These are phyloP conservation scores for Trametopsis cervina DNA, from an alignment of 768 basidiomycete species.

Conservation along the genomic window DNA sequence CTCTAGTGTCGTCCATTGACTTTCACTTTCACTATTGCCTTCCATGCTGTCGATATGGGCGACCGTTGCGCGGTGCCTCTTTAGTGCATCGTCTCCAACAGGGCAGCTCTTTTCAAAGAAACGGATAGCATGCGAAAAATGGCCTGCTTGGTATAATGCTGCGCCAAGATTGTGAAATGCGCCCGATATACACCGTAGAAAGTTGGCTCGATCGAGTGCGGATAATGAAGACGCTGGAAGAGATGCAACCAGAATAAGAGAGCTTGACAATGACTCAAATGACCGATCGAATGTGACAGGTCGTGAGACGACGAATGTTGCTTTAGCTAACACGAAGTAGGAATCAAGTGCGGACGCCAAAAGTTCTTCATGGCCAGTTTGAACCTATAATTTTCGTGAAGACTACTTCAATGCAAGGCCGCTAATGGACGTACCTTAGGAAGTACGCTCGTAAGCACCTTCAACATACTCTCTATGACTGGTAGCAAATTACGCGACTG, in stretches of 20 bases:
- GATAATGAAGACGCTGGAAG: neutral
- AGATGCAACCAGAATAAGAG: slow-evolving; percentile 23
- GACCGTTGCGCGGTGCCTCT: slow-evolving; percentile 10
- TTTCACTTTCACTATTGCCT: slow-evolving; percentile 21
- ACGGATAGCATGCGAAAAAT: slow-evolving; percentile 55
- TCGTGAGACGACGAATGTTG: slow-evolving; percentile 31
- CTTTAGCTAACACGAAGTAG: slow-evolving; percentile 46
- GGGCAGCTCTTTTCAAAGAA: slow-evolving; percentile 60
- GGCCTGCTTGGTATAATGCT: slow-evolving; percentile 57
- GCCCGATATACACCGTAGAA: slow-evolving; percentile 62
- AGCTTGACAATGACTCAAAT: slow-evolving; percentile 41
- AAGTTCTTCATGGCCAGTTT: slow-evolving; percentile 27
- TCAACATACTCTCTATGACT: too few species aligned
- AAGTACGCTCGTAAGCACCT: too few species aligned
- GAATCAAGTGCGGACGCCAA: slow-evolving; percentile 46
- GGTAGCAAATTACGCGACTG: neutral
- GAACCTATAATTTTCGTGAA: too few species aligned
- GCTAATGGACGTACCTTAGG: too few species aligned
- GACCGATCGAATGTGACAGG: slow-evolving; percentile 40
- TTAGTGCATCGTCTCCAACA: slow-evolving; percentile 40
- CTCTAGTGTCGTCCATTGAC: slow-evolving; percentile 50
- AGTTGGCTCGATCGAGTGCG: slow-evolving; percentile 34
- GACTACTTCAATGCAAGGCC: neutral
- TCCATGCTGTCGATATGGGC: slow-evolving; percentile 21
- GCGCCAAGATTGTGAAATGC: slow-evolving; percentile 66